Base-by-base conservation (phyloP, 805 yeast species). In the Wickerhamomyces alni region DNA sequence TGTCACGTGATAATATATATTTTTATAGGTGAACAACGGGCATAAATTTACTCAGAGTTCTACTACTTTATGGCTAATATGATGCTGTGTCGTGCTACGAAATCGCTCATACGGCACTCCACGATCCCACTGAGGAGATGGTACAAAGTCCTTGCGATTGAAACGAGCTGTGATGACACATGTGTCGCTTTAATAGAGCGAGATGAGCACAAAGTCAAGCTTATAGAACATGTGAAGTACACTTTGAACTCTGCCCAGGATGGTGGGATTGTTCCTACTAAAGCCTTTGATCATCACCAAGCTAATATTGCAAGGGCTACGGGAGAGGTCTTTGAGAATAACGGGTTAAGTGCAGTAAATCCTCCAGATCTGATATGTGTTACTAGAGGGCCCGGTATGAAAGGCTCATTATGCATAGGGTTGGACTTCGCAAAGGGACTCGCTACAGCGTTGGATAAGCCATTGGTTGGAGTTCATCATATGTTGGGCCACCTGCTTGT, bases 351-450 rank as follows among this genome's bases (percentile, higher is more conserved):
- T 1, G n/a, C 39, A 2, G 21, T 33, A 1, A 55, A 40, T 33
- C 53, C 46, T 24, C 87, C 88, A 0, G 95, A 86, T 55, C 56
- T 93, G 34, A 73, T 93, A 1, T 84, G 95, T 58, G 95, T 82
- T 5, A 93, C 99, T 0, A 66, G 95, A 48, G 99, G 99, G 0
- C 99, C 99, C 0, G 99, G 99, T 0, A 87, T 93, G 96, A 75
- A 80, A 8, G 96, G 97, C 0, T 82, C 95, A 0, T 66, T 93
- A 12, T 73, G 87, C 9, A 82, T 87, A 0, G 94, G 97, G 1
- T 66, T 84, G 18, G 93, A 85, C 52, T 62, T 87, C 30, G 95
- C 95, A 0, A 83, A 87, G 51, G 99, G 98, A 0, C 64, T 93
- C 11, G 66, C 88, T 1, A 63, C 83, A 1, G 97, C 89, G 0